Evolutionary conservation across 2,329 filamentous ascomycete species (phyloP), one percentile per base, ranked within the genome.

Genomic region (Sclerotinia spermophila): DNA sequence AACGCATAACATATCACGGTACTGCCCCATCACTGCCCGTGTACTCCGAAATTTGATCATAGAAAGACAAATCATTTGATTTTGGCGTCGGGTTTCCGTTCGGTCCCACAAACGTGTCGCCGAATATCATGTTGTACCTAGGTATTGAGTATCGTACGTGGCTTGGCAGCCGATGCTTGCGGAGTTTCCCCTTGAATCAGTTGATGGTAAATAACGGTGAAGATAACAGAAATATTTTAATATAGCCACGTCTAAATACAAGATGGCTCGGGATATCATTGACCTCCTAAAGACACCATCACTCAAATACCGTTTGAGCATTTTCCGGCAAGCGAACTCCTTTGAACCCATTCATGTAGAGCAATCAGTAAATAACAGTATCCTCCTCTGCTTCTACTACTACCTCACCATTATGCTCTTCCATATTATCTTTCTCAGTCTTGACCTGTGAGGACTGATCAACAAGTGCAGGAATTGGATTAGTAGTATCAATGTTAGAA

Each of bases 331-430:
- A 56, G 30, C 30, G 15, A 65, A 48, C 51, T 33, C 51, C 64
- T 35, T 38, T 48, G 27, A 27, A 35, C 30, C 27, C 24, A 67
- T 59, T 30, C 44, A 68, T 40, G 21, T 30, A 62, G 19, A 61
- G 40, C 55, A 68, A 69, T 86, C 83, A 97, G 83, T 97, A 97
- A 72, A 97, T 95, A 68, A 97, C 93, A 76, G 91, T 94, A 77
- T 97, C 94, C 82, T 97, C 94, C 72, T 93, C 92, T 69, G 91
- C 92, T 80, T 93, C 92, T 68, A 96, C 89, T 74, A 96, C 85
- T 70, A 95, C 90, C 77, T 94, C 92, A 68, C 89, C 91, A 66
- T 87, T 86, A 73, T 93, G 89, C 77, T 94, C 91, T 72, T 91
- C 86, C 75, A 86, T 79, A 77, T 77, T 81, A 82, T 77, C 81